Evolutionary conservation across 2,329 filamentous ascomycete species (phyloP).

Genomic region (Calonectria leucothoes): DNA sequence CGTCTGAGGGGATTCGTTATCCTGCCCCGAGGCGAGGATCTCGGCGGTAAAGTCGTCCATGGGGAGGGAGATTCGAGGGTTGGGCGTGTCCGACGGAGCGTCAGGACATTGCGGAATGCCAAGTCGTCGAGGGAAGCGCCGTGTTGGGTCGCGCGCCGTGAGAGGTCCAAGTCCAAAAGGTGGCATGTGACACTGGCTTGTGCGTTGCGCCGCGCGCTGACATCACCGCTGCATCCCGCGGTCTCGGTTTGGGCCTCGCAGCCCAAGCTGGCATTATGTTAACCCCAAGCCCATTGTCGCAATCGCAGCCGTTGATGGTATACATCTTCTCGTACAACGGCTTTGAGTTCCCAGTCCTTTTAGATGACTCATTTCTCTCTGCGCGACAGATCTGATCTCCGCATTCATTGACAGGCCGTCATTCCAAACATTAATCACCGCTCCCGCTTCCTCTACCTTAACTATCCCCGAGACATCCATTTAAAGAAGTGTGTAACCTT

Average conservation of each 20-base stretch:
- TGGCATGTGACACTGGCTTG: conserved; percentile 24
- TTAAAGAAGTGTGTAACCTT: not conserved
- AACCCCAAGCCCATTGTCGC: not conserved
- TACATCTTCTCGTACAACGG: not conserved
- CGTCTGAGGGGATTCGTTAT: conserved; percentile 34
- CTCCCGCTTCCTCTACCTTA: not conserved
- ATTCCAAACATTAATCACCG: not conserved
- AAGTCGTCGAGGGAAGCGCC: not conserved
- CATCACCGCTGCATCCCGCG: conserved; percentile 10
- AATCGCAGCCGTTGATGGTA: not conserved
- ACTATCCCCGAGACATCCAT: not conserved
- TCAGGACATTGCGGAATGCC: conserved; percentile 36
- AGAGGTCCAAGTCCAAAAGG: not conserved
- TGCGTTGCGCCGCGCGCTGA: conserved; percentile 11
- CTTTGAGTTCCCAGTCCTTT: not conserved
- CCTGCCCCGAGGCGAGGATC: conserved; percentile 43
- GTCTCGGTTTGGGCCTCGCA: not conserved
- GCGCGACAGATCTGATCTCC: not conserved
- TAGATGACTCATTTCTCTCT: not conserved
- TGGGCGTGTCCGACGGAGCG: conserved; percentile 5
- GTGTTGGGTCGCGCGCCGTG: not conserved
- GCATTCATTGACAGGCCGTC: not conserved
- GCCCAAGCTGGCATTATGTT: not conserved
- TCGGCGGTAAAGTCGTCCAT: conserved; percentile 57
- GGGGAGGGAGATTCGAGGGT: conserved; percentile 1